Evolutionary conservation across 2,329 filamentous ascomycete species (phyloP).

Genomic region (Hirsutella rhossiliensis): DNA sequence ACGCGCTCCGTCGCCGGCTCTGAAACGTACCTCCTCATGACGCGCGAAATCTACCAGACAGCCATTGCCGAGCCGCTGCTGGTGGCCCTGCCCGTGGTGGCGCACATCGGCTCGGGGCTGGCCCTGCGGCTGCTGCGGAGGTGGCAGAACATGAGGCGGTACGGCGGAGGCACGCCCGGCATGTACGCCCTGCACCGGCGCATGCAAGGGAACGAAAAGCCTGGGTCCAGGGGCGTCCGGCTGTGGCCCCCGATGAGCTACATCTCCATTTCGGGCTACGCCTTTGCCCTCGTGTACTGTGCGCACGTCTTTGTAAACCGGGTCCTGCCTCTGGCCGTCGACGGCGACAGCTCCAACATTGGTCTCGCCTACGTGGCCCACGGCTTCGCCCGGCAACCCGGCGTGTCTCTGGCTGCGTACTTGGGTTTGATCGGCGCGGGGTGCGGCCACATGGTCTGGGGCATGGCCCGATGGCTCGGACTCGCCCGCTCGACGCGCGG

Average conservation of each 20-base stretch:
- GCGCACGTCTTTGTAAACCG: conserved; percentile 70
- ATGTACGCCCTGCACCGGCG: conserved; percentile 28
- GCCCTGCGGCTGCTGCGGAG: conserved; percentile 65
- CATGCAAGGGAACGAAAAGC: conserved; percentile 17
- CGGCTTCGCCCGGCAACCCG: conserved; percentile 63
- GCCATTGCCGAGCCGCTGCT: conserved; percentile 68
- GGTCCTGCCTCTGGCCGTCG: conserved; percentile 58
- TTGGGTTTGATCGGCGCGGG: conserved; percentile 52
- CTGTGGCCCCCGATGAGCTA: conserved; percentile 61
- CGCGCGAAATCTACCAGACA: conserved; percentile 85
- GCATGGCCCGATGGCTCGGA: conserved; percentile 71
- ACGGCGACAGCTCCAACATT: conserved; percentile 79
- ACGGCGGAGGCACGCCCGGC: conserved; percentile 56
- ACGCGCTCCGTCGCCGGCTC: conserved; percentile 62
- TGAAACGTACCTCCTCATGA: conserved; percentile 81
- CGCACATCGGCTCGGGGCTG: conserved; percentile 68
- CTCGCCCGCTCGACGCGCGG: conserved; percentile 44
- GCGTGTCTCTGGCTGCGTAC: conserved; percentile 58
- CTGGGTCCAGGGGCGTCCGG: conserved; percentile 19
- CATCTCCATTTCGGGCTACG: conserved; percentile 62
- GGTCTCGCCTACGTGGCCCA: conserved; percentile 76
- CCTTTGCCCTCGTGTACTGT: conserved; percentile 50
- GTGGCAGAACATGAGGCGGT: conserved; percentile 57
- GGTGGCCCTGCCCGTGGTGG: conserved; percentile 59
- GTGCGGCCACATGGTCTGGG: conserved; percentile 72